Base-by-base conservation (phyloP, 169 alveolate genomes). In the Eimeria falciformis region DNA sequence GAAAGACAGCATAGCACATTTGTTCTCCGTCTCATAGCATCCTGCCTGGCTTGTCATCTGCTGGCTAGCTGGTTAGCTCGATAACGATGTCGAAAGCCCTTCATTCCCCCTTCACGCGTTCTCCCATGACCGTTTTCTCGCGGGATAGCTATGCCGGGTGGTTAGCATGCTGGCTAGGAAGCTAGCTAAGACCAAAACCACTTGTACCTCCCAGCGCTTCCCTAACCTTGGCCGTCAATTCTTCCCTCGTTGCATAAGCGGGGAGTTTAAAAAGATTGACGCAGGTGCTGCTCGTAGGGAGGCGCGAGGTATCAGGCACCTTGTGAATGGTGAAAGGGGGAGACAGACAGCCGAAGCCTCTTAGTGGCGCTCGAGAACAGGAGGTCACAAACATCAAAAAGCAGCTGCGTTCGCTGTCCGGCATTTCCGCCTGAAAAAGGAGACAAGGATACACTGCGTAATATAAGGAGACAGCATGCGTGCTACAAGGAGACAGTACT, bases 301-400 rank as follows among this genome's bases (percentile, higher is more conserved):
- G 94, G 50, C 99, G 96, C 58, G 94, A 94, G 68, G 90, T 65
- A 58, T 97, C 98, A 21, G 96, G 95, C 17, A 97, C 98, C 17
- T 97, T 94, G 58, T 96, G 98, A 23, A 99, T 97, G 53, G 99
- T 96, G 95, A 99, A 98, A 29, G 97, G 95, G 0, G 99, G 99
- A 73, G 98, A 94, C 23, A 98, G 94, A 79, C 96, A 96, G 85
- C 95, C 95, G 92, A 98, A 99, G 6, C 99, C 94, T 89, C 98
- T 90, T 14, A 98, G 96, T 0, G 99, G 99, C 47, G 99, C 98
- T 69, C 99, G 97, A 58, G 98, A 97, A 87, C 99, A 98, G 5
- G 99, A 97, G 2, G 99, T 98, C 12, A 98, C 99, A 91, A 99
- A 99, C 96, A 97, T 96, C 46, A 99, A 95, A 91, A 99, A 97